phyloP scores from a whole-genome alignment of 2,329 filamentous ascomycete species.

The Calonectria crousiana region DNA sequence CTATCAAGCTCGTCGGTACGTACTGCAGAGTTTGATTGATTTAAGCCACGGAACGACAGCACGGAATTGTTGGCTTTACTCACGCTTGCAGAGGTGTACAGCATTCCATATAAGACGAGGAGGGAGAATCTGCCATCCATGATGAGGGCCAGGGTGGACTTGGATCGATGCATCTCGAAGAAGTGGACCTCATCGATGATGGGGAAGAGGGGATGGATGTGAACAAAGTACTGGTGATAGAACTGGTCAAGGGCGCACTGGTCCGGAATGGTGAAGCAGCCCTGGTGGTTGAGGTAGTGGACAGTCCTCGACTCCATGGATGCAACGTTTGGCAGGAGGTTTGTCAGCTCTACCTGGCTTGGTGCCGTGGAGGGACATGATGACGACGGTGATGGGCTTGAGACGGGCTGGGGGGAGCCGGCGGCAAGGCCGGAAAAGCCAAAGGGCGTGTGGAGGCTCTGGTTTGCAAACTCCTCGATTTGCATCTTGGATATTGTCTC shows the following conservation, averaged over 20 bases:
- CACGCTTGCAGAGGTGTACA: conserved; percentile 25
- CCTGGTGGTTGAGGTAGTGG: conserved; percentile 8
- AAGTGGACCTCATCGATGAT: conserved; percentile 18
- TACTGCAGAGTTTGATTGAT: conserved; percentile 5
- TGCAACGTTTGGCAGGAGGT: conserved; percentile 1
- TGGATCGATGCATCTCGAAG: conserved; percentile 13
- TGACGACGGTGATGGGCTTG: neutral
- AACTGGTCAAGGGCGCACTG: conserved; percentile 6
- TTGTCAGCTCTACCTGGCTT: neutral
- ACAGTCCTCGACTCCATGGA: conserved; percentile 7
- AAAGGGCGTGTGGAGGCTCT: conserved; percentile 2
- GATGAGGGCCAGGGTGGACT: conserved; percentile 6
- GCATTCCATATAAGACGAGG: conserved; percentile 14
- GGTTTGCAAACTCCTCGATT: neutral
- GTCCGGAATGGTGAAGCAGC: conserved; percentile 19
- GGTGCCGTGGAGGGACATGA: neutral
- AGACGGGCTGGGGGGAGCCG: neutral
- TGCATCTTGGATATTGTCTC: neutral
- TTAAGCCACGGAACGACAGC: neutral
- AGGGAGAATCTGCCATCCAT: conserved; percentile 14
- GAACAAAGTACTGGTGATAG: conserved; percentile 14
- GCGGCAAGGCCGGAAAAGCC: neutral
- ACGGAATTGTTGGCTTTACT: neutral
- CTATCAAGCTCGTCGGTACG: conserved; percentile 18
- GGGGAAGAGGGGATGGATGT: conserved; percentile 18